phyloP scores from a whole-genome alignment of 192 early-diverging fungal genomes.

The Podila epicladia region DNA sequence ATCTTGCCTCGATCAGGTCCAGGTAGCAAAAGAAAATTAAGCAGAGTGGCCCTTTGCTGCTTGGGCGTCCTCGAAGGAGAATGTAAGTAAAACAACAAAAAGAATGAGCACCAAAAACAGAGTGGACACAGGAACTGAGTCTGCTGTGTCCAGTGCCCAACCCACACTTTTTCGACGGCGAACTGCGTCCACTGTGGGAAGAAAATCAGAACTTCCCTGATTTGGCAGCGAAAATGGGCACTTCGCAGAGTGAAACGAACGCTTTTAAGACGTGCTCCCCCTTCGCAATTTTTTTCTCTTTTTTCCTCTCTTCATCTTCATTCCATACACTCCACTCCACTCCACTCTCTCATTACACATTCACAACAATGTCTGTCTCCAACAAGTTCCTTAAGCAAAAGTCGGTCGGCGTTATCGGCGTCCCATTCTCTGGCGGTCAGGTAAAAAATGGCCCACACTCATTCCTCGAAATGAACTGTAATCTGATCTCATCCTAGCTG shows the following conservation, averaged over 20 bases:
- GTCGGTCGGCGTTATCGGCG: slow-evolving; percentile 78
- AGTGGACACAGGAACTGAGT: too few relatives aligned
- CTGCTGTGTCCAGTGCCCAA: too few relatives aligned
- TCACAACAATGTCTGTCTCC: slow-evolving; percentile 21
- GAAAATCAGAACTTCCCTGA: neutral
- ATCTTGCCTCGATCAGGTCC: too few relatives aligned
- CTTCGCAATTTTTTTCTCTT: neutral
- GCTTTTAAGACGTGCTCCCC: neutral
- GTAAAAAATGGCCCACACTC: slow-evolving; percentile 12
- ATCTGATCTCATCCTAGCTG: too few relatives aligned
- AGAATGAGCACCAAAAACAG: too few relatives aligned
- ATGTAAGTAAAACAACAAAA: too few relatives aligned
- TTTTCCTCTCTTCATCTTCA: neutral
- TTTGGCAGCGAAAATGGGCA: neutral
- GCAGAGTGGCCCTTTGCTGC: too few relatives aligned
- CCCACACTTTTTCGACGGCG: too few relatives aligned
- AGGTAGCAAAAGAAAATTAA: too few relatives aligned
- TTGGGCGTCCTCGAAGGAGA: too few relatives aligned
- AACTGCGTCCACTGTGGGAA: too few relatives aligned
- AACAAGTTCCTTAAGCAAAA: slow-evolving; percentile 69
- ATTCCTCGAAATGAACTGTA: neutral
- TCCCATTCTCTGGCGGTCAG: slow-evolving; percentile 78
- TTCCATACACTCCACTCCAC: neutral
- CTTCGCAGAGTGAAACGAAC: neutral
- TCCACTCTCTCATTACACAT: neutral